Percentiles rank a stretch among this genome's conserved stretches.
These are phyloP conservation scores for Pulicaria dysenterica DNA, from an alignment of 129 eudicot species.

Conservation along the genomic window DNA sequence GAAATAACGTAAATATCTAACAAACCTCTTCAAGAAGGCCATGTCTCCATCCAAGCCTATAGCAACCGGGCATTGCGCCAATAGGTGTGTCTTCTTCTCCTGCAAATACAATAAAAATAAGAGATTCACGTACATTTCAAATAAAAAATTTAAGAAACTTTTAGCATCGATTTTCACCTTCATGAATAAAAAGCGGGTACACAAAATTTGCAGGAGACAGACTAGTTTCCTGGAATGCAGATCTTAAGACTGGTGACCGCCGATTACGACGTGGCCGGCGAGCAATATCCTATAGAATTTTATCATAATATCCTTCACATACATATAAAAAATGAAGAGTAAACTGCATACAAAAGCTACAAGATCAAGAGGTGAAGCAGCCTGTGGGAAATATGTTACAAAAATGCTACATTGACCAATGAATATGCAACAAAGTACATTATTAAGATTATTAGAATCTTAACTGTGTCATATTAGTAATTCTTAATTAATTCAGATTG, in stretches of 20 bases:
- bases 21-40: constrained; percentile 94
- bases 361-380: neutral
- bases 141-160: neutral
- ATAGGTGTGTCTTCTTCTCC: constrained; percentile 97
- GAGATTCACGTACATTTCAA: neutral
- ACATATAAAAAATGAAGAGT: too few relatives aligned
- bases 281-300: constrained; percentile 45
- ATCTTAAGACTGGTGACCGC: constrained; percentile 69
- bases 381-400: neutral
- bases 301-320: neutral
- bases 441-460: neutral
- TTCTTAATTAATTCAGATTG: too few relatives aligned
- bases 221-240: constrained; percentile 94
- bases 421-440: neutral
- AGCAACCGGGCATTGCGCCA: constrained; percentile 99
- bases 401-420: neutral
- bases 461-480: too few relatives aligned
- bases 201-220: constrained; percentile 86
- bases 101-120: constrained; percentile 40
- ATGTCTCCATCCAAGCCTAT: constrained; percentile 98
- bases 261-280: constrained; percentile 95
- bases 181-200: constrained; percentile 94
- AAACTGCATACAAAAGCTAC: neutral
- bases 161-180: constrained; percentile 49
- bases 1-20: neutral